These are phyloP conservation scores for Spirogloea muscicola DNA, from an alignment of 139 green algal genomes.

Conservation along the genomic window DNA sequence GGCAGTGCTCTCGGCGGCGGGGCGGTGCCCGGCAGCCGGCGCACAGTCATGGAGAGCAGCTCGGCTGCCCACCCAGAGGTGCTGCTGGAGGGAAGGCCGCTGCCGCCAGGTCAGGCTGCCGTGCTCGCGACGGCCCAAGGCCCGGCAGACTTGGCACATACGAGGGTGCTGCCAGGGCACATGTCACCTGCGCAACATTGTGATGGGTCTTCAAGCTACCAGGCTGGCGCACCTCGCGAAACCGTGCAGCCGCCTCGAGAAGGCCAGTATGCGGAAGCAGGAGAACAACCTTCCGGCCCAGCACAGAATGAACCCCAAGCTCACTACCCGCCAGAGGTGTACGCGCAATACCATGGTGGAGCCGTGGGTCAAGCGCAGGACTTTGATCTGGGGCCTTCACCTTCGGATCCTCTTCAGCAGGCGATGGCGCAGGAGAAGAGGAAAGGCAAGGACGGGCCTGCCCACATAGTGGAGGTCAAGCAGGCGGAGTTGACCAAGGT, in stretches of 20 bases:
- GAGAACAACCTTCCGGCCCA: too few relatives aligned
- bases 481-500: constrained; percentile 39
- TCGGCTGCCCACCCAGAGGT: not conserved
- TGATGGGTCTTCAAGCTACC: not conserved
- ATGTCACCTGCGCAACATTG: not conserved
- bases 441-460: constrained; percentile 5
- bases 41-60: constrained; percentile 24
- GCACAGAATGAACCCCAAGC: not conserved
- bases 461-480: constrained; percentile 33
- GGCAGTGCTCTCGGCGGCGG: constrained; percentile 13
- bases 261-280: too few relatives aligned
- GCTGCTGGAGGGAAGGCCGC: not conserved
- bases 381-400: not conserved
- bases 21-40: not conserved
- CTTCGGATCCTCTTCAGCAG: not conserved
- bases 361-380: not conserved
- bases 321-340: too few relatives aligned
- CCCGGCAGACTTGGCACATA: not conserved
- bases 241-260: too few relatives aligned
- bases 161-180: not conserved
- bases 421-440: not conserved
- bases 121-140: not conserved
- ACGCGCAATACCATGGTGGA: not conserved
- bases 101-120: not conserved
- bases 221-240: not conserved